Conservation (phyloP, 106 monocot species). For the Platanthera guangdongensis region DNA sequence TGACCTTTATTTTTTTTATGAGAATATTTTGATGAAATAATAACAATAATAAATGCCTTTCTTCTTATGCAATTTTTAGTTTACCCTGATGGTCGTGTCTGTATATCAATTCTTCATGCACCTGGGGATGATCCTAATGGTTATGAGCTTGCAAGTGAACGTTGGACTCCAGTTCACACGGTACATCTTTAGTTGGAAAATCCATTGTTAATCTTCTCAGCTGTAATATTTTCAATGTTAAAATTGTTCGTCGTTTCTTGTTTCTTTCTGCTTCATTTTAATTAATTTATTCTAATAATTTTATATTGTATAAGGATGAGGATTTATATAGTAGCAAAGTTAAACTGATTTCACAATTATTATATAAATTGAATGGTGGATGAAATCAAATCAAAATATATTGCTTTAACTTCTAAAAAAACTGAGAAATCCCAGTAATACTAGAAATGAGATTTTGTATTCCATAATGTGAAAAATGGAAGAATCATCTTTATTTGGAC, state of each 20-base stretch:
- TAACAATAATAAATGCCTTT: background rate
- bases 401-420: background rate
- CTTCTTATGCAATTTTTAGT: conserved; percentile 17
- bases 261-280: background rate
- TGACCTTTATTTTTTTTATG: background rate
- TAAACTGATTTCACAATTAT: background rate
- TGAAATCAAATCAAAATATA: background rate
- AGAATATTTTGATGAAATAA: background rate
- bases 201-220: background rate
- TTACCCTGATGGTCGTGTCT: conserved; percentile 59
- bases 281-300: background rate
- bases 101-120: conserved; percentile 69
- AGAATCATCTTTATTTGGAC: too few relatives aligned
- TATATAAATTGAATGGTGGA: background rate
- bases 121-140: conserved; percentile 64
- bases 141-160: conserved; percentile 53
- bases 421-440: too few relatives aligned
- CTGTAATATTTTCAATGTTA: background rate
- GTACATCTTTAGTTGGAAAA: conserved; percentile 9
- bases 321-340: background rate
- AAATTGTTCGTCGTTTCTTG: background rate
- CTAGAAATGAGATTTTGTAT: too few relatives aligned
- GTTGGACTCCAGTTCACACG: conserved; percentile 49
- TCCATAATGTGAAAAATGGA: too few relatives aligned
- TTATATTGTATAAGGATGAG: background rate